phyloP scores from a whole-genome alignment of 202 grass and related monocot species.

The Brachypodium distachyon region DNA sequence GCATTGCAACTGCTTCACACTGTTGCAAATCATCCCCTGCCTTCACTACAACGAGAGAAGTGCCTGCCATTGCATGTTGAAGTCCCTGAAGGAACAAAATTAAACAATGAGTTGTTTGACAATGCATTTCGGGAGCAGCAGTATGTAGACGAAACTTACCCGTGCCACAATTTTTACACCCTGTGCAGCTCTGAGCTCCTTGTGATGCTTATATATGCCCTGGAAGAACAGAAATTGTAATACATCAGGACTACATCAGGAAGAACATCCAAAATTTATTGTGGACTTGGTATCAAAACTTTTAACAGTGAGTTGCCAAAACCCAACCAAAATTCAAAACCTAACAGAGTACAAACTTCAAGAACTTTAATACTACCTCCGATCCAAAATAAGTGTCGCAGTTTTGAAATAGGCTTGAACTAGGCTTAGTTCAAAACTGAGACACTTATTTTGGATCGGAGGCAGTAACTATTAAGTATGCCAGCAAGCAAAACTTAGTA shows the following conservation, averaged over 20 bases:
- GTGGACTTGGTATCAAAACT: neutral
- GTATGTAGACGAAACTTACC: slow-evolving; percentile 2
- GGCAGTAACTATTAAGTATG: neutral
- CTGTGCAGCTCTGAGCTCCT: slow-evolving; percentile 68
- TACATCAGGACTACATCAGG: neutral
- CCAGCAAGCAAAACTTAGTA: neutral
- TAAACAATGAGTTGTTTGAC: neutral
- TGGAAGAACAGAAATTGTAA: neutral
- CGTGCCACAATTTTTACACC: slow-evolving; percentile 58
- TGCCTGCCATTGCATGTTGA: slow-evolving; percentile 47
- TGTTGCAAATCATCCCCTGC: slow-evolving; percentile 37
- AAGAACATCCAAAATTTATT: neutral
- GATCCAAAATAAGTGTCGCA: too few species aligned
- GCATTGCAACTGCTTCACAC: slow-evolving; percentile 22
- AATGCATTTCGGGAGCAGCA: neutral
- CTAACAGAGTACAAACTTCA: neutral
- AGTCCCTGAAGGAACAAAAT: slow-evolving; percentile 26
- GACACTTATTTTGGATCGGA: too few species aligned
- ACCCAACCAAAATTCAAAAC: neutral
- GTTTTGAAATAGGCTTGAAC: too few species aligned
- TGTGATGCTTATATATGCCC: slow-evolving; percentile 55
- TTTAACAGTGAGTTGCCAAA: neutral
- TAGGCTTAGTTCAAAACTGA: too few species aligned
- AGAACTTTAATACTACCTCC: neutral
- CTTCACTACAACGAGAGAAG: slow-evolving; percentile 35